phyloP scores from a whole-genome alignment of 163 green algal species.

The Chlorella variabilis region DNA sequence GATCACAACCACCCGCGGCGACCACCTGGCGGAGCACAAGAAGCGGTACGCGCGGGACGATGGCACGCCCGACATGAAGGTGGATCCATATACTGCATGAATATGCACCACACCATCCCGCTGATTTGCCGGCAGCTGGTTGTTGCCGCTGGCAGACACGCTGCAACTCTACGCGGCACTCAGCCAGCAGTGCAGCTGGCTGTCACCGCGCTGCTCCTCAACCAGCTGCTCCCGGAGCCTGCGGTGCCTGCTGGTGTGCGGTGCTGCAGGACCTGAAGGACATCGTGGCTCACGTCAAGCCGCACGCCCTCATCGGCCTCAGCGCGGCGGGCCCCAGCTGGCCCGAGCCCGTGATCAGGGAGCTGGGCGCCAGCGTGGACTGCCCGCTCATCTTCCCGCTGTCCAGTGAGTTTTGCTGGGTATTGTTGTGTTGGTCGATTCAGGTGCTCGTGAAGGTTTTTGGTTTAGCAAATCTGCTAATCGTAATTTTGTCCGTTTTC shows the following conservation, averaged over 20 bases:
- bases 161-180: no score
- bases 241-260: no score
- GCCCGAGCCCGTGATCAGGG: conserved; percentile 68
- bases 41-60: conserved; percentile 46
- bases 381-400: conserved; percentile 94
- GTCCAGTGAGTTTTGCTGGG: no score
- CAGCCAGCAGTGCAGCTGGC: no score
- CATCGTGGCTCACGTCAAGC: conserved; percentile 63
- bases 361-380: conserved; percentile 66
- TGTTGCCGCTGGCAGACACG: background rate
- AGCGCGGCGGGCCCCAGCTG: conserved; percentile 54
- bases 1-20: conserved; percentile 62
- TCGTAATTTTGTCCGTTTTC: no score
- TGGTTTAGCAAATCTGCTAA: no score
- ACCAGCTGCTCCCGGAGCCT: no score
- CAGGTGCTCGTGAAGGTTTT: no score
- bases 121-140: background rate
- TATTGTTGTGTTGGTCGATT: no score
- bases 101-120: background rate
- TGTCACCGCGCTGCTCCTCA: background rate
- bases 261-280: conserved; percentile 53
- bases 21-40: conserved; percentile 70
- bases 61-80: conserved; percentile 56
- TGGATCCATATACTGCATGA: no score
- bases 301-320: conserved; percentile 74